These are phyloP conservation scores for Paradendryphiella salina DNA, from an alignment of 2,329 filamentous ascomycete species.

Conservation along the genomic window DNA sequence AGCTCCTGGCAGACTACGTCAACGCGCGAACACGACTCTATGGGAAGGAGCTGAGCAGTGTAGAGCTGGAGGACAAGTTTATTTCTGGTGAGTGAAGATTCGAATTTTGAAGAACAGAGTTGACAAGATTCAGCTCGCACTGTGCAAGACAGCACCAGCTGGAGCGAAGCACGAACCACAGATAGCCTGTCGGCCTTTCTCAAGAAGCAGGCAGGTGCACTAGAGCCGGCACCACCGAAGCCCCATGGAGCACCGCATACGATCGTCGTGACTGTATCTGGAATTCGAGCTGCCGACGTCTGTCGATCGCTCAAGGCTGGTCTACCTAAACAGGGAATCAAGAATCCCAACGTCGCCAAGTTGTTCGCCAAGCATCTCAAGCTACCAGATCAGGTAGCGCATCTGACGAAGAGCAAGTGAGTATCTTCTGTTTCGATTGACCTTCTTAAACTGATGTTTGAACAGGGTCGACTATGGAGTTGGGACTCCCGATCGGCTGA, in stretches of 20 bases:
- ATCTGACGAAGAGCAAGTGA: slow-evolving; percentile 65
- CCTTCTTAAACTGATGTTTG: slow-evolving; percentile 28
- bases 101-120: neutral
- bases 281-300: slow-evolving; percentile 82
- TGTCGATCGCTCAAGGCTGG: slow-evolving; percentile 74
- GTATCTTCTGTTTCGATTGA: slow-evolving; percentile 21
- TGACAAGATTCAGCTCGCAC: slow-evolving; percentile 60
- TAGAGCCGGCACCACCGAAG: slow-evolving; percentile 66
- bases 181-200: slow-evolving; percentile 79
- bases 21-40: slow-evolving; percentile 78
- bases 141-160: slow-evolving; percentile 80
- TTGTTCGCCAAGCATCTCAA: slow-evolving; percentile 99
- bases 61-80: slow-evolving; percentile 82
- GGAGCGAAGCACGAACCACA: slow-evolving; percentile 66
- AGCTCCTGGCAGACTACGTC: slow-evolving; percentile 81
- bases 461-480: slow-evolving; percentile 79
- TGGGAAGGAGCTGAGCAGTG: slow-evolving; percentile 75
- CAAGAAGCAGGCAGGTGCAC: slow-evolving; percentile 63
- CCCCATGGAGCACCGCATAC: slow-evolving; percentile 71
- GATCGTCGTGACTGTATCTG: slow-evolving; percentile 82
- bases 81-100: slow-evolving; percentile 64
- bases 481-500: slow-evolving; percentile 82
- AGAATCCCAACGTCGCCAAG: slow-evolving; percentile 79
- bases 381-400: slow-evolving; percentile 78
- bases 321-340: slow-evolving; percentile 49